These are phyloP conservation scores for Pelargonium fulgidum DNA, from an alignment of 441 rosid genomes.

Conservation along the genomic window DNA sequence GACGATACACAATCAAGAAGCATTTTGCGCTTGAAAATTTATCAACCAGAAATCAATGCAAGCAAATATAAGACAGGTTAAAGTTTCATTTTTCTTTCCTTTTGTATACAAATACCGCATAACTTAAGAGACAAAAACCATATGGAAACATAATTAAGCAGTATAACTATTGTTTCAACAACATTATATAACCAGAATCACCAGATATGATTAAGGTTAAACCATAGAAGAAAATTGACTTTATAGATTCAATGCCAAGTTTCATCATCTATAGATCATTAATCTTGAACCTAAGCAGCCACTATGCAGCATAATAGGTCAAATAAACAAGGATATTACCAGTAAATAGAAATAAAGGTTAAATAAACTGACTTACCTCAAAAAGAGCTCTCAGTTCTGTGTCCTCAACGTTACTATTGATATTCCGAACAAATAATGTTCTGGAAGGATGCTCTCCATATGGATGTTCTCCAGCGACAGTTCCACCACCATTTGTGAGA, in stretches of 20 bases:
- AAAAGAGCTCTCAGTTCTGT: conserved; percentile 67
- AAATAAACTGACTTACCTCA: conserved; percentile 35
- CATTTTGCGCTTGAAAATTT: too few species aligned
- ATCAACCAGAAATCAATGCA: too few species aligned
- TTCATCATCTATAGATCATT: not conserved
- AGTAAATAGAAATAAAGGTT: not conserved
- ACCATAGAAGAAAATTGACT: not conserved
- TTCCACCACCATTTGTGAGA: conserved; percentile 50
- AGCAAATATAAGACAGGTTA: too few species aligned
- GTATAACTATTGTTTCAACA: not conserved
- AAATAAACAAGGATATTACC: not conserved
- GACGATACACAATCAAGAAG: too few species aligned
- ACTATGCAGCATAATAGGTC: not conserved
- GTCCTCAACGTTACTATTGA: conserved; percentile 81
- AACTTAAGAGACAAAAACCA: too few species aligned
- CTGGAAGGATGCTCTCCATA: conserved; percentile 89
- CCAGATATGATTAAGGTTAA: not conserved
- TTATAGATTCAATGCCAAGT: not conserved
- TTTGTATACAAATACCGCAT: too few species aligned
- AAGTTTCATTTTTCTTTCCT: too few species aligned
- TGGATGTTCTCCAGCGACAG: conserved; percentile 60
- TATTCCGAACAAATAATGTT: conserved; percentile 77
- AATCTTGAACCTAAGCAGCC: too few species aligned
- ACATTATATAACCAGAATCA: not conserved
- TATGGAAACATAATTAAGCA: not conserved